Percentiles rank a stretch among this genome's conserved stretches.
These are phyloP conservation scores for Grosmannia serpens DNA, from an alignment of 2,329 filamentous ascomycete genomes.

Conservation along the genomic window DNA sequence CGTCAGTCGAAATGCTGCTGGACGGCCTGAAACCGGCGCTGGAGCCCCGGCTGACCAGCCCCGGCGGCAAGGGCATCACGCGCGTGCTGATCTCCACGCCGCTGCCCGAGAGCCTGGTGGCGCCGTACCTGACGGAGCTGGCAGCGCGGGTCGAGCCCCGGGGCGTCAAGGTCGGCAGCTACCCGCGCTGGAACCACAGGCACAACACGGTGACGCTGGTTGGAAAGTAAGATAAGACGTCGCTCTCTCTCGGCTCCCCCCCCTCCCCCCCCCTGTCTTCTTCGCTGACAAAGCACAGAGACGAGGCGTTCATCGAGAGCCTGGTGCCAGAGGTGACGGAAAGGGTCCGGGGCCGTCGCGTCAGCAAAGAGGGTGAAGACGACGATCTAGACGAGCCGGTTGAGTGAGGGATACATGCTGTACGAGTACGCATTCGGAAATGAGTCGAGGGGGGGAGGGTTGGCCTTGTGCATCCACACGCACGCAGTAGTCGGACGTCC, in stretches of 20 bases:
- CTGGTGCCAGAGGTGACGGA: conserved; percentile 66
- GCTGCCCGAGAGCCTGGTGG: conserved; percentile 73
- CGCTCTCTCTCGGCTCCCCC: background rate
- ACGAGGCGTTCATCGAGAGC: conserved; percentile 65
- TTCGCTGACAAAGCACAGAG: conserved; percentile 29
- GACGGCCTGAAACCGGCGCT: conserved; percentile 63
- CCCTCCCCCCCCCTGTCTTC: no score
- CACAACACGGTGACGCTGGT: conserved; percentile 87
- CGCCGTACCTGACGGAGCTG: conserved; percentile 69
- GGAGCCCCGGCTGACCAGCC: conserved; percentile 60
- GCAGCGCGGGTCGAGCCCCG: conserved; percentile 59
- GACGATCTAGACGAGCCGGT: conserved; percentile 41
- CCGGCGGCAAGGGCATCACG: conserved; percentile 68
- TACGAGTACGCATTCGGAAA: background rate
- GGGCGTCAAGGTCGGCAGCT: conserved; percentile 89
- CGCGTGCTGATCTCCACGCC: conserved; percentile 81
- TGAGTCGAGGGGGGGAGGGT: background rate
- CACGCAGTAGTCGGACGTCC: background rate
- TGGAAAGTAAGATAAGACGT: conserved; percentile 32
- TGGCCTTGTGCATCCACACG: no score
- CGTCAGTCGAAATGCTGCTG: conserved; percentile 58
- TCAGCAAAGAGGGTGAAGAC: conserved; percentile 61
- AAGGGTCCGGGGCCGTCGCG: conserved; percentile 61
- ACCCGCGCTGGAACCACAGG: conserved; percentile 82
- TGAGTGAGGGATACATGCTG: background rate